phyloP scores from a whole-genome alignment of 83 land plant species.

The Picea engelmannii region DNA sequence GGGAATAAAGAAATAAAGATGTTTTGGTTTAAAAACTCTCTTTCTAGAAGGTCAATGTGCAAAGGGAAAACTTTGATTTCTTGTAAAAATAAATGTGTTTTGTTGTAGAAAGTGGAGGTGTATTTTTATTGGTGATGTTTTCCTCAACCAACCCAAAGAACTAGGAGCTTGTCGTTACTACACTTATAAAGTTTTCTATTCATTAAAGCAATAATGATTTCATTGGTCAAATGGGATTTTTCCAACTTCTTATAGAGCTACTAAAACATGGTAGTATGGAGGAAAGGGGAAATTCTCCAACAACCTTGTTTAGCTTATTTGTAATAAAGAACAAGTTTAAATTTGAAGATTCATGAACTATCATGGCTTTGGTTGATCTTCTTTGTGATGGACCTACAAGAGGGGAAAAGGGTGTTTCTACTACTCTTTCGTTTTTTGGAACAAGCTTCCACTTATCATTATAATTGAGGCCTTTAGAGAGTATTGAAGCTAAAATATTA shows the following conservation, averaged over 20 bases:
- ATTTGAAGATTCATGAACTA: constrained; percentile 65
- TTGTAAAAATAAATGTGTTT: too few species aligned
- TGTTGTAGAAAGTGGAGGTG: too few species aligned
- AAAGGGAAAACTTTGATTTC: constrained; percentile 48
- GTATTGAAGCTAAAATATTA: too few species aligned
- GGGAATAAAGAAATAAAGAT: neutral
- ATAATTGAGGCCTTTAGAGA: too few species aligned
- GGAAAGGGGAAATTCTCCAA: constrained; percentile 67
- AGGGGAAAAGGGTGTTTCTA: constrained; percentile 74
- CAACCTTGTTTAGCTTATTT: constrained; percentile 62
- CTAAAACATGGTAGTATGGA: constrained; percentile 40
- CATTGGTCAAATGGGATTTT: constrained; percentile 47
- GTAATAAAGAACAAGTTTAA: constrained; percentile 64
- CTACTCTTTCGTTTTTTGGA: constrained; percentile 39
- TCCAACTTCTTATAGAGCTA: constrained; percentile 15
- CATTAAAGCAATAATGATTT: constrained; percentile 69
- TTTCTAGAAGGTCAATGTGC: constrained; percentile 20
- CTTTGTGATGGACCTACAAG: constrained; percentile 38
- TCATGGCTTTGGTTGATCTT: constrained; percentile 60
- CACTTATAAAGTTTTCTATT: constrained; percentile 66
- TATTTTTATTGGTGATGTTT: too few species aligned
- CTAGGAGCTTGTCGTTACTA: constrained; percentile 64
- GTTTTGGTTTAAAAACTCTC: constrained; percentile 45
- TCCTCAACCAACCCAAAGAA: constrained; percentile 28
- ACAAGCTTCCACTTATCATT: too few species aligned